These are phyloP conservation scores for Herpetospermum pedunculosum DNA, from an alignment of 306 rosid species.

Conservation along the genomic window DNA sequence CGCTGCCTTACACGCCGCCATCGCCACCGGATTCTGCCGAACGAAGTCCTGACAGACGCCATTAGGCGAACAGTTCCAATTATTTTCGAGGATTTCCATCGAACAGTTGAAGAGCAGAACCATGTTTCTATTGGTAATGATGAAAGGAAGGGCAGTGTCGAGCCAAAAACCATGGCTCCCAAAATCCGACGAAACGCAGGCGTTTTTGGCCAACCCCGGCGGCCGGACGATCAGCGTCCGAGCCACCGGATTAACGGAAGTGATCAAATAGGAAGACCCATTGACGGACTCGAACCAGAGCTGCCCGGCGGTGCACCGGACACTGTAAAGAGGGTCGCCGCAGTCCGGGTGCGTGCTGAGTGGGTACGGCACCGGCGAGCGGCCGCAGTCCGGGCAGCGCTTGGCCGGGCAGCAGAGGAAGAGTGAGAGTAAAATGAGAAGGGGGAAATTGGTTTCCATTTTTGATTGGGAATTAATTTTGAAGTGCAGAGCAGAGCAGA, in stretches of 20 bases:
- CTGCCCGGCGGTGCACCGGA: slow-evolving; percentile 34
- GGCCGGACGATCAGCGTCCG: slow-evolving; percentile 53
- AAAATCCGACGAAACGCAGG: slow-evolving; percentile 53
- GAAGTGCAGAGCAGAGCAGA: neutral
- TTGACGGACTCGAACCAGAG: slow-evolving; percentile 50
- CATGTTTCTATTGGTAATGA: slow-evolving; percentile 60
- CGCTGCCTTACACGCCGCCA: slow-evolving; percentile 14
- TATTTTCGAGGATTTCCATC: slow-evolving; percentile 27
- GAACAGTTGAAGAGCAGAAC: slow-evolving; percentile 65
- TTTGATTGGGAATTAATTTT: neutral
- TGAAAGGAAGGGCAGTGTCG: slow-evolving; percentile 49
- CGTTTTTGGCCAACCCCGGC: slow-evolving; percentile 27
- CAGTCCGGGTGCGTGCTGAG: slow-evolving; percentile 46
- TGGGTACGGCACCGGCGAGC: slow-evolving; percentile 56
- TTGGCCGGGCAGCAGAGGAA: neutral
- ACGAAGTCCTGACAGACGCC: slow-evolving; percentile 39
- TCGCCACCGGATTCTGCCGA: slow-evolving; percentile 22
- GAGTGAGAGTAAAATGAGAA: neutral
- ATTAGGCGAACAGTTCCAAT: slow-evolving; percentile 41
- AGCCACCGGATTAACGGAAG: slow-evolving; percentile 27
- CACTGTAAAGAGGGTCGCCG: slow-evolving; percentile 52
- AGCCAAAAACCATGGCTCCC: slow-evolving; percentile 42
- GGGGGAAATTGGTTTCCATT: neutral
- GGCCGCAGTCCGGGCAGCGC: slow-evolving; percentile 54
- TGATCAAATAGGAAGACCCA: slow-evolving; percentile 46